Conservation (phyloP, 805 yeast genomes). For the Yarrowia keelungensis region DNA sequence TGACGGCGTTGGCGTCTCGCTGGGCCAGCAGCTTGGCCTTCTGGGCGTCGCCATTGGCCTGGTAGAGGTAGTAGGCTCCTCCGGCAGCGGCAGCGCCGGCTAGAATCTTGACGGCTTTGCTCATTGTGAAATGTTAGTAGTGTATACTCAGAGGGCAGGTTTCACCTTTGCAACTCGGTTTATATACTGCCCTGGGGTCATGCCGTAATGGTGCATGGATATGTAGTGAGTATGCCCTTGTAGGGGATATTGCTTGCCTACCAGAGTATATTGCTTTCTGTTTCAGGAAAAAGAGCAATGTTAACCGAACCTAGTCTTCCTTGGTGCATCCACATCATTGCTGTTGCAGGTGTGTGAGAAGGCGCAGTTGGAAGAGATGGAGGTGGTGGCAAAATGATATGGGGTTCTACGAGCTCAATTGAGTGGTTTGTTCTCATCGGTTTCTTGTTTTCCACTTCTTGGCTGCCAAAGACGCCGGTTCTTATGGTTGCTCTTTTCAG, state of each 20-base stretch:
- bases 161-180: neutral
- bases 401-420: neutral
- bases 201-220: slow-evolving; percentile 5
- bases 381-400: neutral
- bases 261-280: neutral
- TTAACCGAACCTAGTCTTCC: slow-evolving; percentile 16
- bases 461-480: neutral
- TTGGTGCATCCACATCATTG: slow-evolving; percentile 26
- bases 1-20: slow-evolving; percentile 40
- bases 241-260: neutral
- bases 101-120: slow-evolving; percentile 41
- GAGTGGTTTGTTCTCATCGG: neutral
- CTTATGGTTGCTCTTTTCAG: slow-evolving; percentile 1
- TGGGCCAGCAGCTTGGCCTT: slow-evolving; percentile 42
- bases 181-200: slow-evolving; percentile 17
- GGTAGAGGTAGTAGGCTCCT: slow-evolving; percentile 43
- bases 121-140: slow-evolving; percentile 18
- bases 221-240: neutral
- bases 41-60: slow-evolving; percentile 41
- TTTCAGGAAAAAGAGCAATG: slow-evolving; percentile 20
- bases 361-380: neutral
- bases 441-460: neutral
- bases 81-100: slow-evolving; percentile 42
- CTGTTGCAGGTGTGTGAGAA: slow-evolving; percentile 12
- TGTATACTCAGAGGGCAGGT: slow-evolving; percentile 5